Percentiles rank a stretch among this genome's conserved stretches.
phyloP scores from a whole-genome alignment of 2,329 filamentous ascomycete genomes.

The Lachnellula willkommii region DNA sequence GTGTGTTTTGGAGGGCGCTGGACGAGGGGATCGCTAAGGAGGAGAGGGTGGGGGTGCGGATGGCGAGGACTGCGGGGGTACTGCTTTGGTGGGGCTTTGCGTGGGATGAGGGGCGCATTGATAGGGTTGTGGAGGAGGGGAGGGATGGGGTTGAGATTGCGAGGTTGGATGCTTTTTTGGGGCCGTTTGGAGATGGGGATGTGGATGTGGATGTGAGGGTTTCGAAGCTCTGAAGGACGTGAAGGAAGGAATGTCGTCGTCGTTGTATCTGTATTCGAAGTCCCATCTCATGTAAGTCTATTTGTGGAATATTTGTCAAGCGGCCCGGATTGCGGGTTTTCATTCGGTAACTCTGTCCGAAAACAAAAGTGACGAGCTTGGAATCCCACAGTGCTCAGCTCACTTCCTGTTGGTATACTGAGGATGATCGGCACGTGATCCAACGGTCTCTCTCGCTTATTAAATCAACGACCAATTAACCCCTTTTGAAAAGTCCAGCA shows the following conservation, averaged over 20 bases:
- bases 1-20: conserved; percentile 44
- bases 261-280: no score
- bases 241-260: neutral
- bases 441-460: no score
- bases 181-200: neutral
- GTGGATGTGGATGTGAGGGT: neutral
- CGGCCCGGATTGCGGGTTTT: no score
- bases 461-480: no score
- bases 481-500: no score
- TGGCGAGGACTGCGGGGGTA: conserved; percentile 46
- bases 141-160: conserved; percentile 49
- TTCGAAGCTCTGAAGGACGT: neutral
- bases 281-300: no score
- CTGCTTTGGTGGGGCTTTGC: conserved; percentile 60
- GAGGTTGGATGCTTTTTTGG: conserved; percentile 39
- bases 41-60: conserved; percentile 25
- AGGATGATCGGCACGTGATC: no score
- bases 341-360: no score
- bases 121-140: conserved; percentile 50
- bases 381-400: no score
- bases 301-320: no score
- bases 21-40: conserved; percentile 32
- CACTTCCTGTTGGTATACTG: no score
- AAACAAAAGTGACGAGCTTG: no score
- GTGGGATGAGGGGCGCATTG: conserved; percentile 54